Conservation (phyloP, 768 basidiomycete genomes). For the Tylopilus subfusipes region DNA sequence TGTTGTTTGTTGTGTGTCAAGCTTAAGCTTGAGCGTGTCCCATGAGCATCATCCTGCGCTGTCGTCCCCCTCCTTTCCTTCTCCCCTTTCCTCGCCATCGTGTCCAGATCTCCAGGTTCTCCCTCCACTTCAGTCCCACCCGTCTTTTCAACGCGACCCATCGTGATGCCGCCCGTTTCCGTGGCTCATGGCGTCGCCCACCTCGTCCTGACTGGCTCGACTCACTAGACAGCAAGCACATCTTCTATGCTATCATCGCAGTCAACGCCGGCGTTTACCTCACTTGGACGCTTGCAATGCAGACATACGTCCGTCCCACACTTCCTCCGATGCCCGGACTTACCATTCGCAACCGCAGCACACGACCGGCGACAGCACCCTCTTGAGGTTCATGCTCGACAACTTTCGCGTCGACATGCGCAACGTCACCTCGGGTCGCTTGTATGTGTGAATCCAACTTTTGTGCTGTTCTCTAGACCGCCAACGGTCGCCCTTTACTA, state of each 20-base stretch:
- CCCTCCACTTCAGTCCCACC: conserved; percentile 18
- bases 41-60: conserved; percentile 8
- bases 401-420: conserved; percentile 63
- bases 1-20: conserved; percentile 13
- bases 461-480: not conserved
- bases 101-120: not conserved
- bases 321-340: not conserved
- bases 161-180: conserved; percentile 9
- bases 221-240: conserved; percentile 45
- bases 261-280: conserved; percentile 60
- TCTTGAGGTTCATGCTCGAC: conserved; percentile 48
- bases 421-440: conserved; percentile 61
- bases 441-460: conserved; percentile 42
- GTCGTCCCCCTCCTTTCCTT: conserved; percentile 1
- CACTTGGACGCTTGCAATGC: conserved; percentile 47
- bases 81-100: conserved; percentile 1
- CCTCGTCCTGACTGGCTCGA: conserved; percentile 41
- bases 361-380: conserved; percentile 38
- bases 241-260: conserved; percentile 64
- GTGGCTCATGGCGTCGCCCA: conserved; percentile 26
- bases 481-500: conserved; percentile 25
- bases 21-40: not conserved
- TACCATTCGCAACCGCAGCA: conserved; percentile 21
- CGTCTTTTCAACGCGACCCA: conserved; percentile 22
- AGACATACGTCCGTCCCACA: conserved; percentile 34